A percentile compares a stretch with the other conserved stretches of the same genome.
phyloP scores from a whole-genome alignment of 768 basidiomycete genomes.

The Brasilioporus rufonigricans region DNA sequence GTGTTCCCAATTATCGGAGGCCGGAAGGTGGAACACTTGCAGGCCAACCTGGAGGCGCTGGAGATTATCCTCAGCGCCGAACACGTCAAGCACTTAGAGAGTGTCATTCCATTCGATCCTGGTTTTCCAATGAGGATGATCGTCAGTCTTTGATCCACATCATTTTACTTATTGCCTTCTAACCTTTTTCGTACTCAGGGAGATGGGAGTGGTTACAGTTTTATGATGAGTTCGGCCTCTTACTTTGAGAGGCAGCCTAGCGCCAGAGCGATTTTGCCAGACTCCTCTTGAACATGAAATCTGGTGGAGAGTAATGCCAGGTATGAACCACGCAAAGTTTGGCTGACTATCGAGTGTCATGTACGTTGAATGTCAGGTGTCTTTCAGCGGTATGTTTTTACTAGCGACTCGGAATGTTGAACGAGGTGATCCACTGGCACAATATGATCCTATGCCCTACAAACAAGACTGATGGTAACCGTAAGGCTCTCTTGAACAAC shows the following conservation, averaged over 20 bases:
- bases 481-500: no score
- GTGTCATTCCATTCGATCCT: constrained; percentile 33
- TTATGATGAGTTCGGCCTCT: constrained; percentile 13
- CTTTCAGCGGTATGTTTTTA: not conserved
- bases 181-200: constrained; percentile 14
- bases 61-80: constrained; percentile 36
- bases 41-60: constrained; percentile 43
- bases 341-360: not conserved
- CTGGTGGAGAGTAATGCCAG: not conserved
- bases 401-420: no score
- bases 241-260: constrained; percentile 26
- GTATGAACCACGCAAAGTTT: not conserved
- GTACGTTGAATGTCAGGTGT: not conserved
- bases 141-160: constrained; percentile 23
- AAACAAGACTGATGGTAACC: no score
- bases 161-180: not conserved
- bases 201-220: constrained; percentile 27
- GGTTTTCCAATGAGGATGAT: constrained; percentile 38
- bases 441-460: no score
- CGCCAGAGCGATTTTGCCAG: constrained; percentile 5
- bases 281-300: constrained; percentile 2
- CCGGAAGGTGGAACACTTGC: constrained; percentile 43
- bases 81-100: constrained; percentile 40
- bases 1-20: no score
- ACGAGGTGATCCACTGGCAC: no score